phyloP scores from a whole-genome alignment of 108 stramenopile genomes.

The Schizochytrium sp. region DNA sequence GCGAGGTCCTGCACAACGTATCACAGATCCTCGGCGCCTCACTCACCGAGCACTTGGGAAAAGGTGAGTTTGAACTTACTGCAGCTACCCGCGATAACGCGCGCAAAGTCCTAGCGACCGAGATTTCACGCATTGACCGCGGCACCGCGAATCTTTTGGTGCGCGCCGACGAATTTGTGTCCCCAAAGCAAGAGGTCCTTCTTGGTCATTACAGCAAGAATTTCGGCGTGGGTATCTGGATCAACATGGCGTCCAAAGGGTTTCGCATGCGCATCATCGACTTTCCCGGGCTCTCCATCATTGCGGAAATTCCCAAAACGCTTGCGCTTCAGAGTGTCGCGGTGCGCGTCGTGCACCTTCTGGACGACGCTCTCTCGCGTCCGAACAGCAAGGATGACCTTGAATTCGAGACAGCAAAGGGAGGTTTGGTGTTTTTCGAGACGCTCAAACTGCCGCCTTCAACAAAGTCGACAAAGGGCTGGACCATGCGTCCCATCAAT shows the following conservation, averaged over 20 bases:
- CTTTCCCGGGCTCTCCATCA: not conserved
- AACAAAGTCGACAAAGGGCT: not conserved
- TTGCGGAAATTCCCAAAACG: not conserved
- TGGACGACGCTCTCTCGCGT: not conserved
- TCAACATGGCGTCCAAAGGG: not conserved
- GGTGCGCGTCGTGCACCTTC: not conserved
- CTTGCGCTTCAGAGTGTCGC: slow-evolving; percentile 3
- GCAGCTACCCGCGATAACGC: not conserved
- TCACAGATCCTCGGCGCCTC: not conserved
- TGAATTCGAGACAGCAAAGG: not conserved
- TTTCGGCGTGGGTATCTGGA: not conserved
- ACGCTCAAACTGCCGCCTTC: not conserved
- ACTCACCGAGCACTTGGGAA: no score
- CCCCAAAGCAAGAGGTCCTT: not conserved
- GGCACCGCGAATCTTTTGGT: not conserved
- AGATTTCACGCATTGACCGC: not conserved
- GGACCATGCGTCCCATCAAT: not conserved
- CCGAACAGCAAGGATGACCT: not conserved
- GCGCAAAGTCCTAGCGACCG: not conserved
- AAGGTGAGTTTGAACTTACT: not conserved
- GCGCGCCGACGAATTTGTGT: not conserved
- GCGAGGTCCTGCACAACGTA: not conserved
- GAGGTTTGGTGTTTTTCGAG: not conserved
- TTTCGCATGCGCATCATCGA: slow-evolving; percentile 18
- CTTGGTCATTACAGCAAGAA: not conserved